Base-by-base conservation (phyloP, 306 rosid genomes). In the Fragaria nilgerrensis region DNA sequence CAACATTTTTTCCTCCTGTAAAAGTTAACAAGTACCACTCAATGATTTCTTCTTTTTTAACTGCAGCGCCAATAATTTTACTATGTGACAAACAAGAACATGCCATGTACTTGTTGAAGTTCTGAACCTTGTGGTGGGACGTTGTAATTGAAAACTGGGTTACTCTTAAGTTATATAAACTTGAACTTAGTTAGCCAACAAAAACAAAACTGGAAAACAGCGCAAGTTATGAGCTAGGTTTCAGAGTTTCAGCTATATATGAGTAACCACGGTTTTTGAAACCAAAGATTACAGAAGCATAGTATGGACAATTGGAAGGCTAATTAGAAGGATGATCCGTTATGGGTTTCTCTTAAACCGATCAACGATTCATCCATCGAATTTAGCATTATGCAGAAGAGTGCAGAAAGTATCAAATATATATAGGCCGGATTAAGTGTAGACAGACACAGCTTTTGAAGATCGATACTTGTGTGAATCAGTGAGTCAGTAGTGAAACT, bases 371-470 rank as follows among this genome's bases (percentile, higher is more conserved):
- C 13, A 55, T 25, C 62, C 64, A 58, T 58, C 64, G 17, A 25
- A 23, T 4, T 23, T 12, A 23, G 25, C 65, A 25, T 59, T 56
- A 59, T 59, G 65, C 65, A 53, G 61, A 53, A 53, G 12, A 23
- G 7, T 48, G 52, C 52, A 48, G 52, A 48, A 48, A 48, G 19
- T 14, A 14, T 4, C 50, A 48, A 0, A 15, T 48, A 48, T 47
- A 22, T 56, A 56, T 10, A 58, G 16, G n/a, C n/a, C n/a, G n/a
- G 63, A 58, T 23, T 59, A 59, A 59, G 32, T 8, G 27, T 56
- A 9, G 63, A 56, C 59, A 23, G 66, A 80, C 84, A 69, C 80
- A 37, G n/a, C 76, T 80, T 80, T 80, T 75, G 48, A 75, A 75
- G 76, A 62, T 53, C 68, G 29, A 34, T 55, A 1, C 22, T n/a